Evolutionary conservation across 2,329 filamentous ascomycete species (phyloP).

Genomic region (Botrytis sinoallii): DNA sequence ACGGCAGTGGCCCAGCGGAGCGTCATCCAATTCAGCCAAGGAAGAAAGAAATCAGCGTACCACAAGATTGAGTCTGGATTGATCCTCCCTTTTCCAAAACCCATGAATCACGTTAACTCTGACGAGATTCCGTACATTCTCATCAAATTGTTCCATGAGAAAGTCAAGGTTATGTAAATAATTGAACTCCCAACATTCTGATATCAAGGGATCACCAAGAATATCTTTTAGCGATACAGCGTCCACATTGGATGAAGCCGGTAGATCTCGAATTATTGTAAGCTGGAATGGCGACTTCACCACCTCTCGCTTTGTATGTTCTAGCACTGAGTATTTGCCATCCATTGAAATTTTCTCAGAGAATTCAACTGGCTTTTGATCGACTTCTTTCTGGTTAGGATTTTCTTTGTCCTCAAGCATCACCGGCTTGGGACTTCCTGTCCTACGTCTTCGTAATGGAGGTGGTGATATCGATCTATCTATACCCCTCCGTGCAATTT

Average conservation of each 20-base stretch:
- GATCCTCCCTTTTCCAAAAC: conserved; percentile 64
- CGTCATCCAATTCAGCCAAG: background rate
- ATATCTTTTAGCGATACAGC: conserved; percentile 54
- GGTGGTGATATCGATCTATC: conserved; percentile 35
- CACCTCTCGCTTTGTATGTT: conserved; percentile 13
- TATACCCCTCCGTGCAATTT: conserved; percentile 14
- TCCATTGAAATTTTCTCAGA: background rate
- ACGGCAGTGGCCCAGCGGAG: background rate
- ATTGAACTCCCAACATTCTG: conserved; percentile 56
- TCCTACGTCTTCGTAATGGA: conserved; percentile 24
- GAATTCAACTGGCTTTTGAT: background rate
- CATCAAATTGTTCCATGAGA: conserved; percentile 54
- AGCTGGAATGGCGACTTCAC: conserved; percentile 55
- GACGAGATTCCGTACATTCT: conserved; percentile 51
- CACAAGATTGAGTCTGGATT: conserved; percentile 42
- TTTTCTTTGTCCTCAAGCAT: background rate
- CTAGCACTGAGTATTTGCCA: background rate
- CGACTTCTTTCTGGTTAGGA: background rate
- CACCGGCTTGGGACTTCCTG: background rate
- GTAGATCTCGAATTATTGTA: conserved; percentile 54
- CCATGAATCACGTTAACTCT: conserved; percentile 60
- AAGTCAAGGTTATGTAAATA: conserved; percentile 57
- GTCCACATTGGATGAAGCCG: conserved; percentile 52
- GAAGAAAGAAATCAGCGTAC: conserved; percentile 42
- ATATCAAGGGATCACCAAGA: conserved; percentile 56